Conservation (phyloP, 768 basidiomycete species). For the Mrakia gelida region DNA sequence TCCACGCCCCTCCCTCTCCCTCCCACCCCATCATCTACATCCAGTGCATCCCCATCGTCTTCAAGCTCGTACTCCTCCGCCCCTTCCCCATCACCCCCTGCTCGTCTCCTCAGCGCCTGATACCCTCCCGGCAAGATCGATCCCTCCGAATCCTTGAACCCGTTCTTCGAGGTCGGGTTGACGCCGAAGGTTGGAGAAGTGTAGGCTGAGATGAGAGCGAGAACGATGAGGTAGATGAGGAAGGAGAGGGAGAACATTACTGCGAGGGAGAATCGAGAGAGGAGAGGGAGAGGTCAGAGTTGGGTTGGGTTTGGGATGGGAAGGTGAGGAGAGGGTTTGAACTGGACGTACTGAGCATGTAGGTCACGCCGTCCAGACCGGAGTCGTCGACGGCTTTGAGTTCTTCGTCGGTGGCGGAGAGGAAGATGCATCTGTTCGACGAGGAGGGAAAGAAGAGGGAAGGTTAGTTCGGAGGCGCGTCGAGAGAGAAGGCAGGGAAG, state of each 20-base stretch:
- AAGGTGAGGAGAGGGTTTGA: not conserved
- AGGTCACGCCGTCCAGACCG: slow-evolving; percentile 26
- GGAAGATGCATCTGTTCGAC: slow-evolving; percentile 66
- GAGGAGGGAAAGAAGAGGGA: not conserved
- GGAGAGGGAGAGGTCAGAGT: slow-evolving; percentile 52
- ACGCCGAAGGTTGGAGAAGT: slow-evolving; percentile 19
- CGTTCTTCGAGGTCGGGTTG: not conserved
- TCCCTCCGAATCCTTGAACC: not conserved
- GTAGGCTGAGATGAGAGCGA: slow-evolving; percentile 67
- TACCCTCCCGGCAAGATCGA: not conserved
- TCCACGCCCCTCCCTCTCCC: not conserved
- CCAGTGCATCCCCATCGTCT: not conserved
- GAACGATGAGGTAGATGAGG: slow-evolving; percentile 67
- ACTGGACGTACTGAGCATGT: slow-evolving; percentile 28
- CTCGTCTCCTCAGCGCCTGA: not conserved
- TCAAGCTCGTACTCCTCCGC: slow-evolving; percentile 13
- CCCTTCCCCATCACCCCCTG: not conserved
- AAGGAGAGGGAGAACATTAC: slow-evolving; percentile 60
- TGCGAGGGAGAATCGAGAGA: not conserved
- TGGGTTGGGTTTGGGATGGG: slow-evolving; percentile 61
- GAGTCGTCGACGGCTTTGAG: slow-evolving; percentile 60
- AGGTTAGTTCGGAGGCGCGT: not conserved
- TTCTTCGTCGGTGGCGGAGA: slow-evolving; percentile 92
- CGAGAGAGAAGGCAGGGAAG: not conserved
- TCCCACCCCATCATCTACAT: not conserved